Percentiles rank a stretch among this genome's conserved stretches.
phyloP scores from a whole-genome alignment of 176 grass and related monocot genomes.

The Pontederia paniculata region DNA sequence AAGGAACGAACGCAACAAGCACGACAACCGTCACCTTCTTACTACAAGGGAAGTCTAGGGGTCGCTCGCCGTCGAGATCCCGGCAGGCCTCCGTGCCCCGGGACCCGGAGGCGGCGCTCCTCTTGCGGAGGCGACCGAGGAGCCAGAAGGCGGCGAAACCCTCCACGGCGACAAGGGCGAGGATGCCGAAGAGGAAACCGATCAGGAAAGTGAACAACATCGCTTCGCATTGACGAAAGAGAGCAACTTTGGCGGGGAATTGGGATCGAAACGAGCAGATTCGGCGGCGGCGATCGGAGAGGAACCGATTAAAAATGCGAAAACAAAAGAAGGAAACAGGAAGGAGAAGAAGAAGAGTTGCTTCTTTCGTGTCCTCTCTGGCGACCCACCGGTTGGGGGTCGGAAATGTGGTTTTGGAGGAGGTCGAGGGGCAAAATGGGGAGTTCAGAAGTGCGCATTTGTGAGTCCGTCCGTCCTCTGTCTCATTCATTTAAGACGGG shows the following conservation, averaged over 20 bases:
- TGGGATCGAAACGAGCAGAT: background rate
- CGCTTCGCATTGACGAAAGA: slow-evolving; percentile 1
- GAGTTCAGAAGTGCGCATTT: too few species aligned
- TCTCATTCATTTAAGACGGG: too few species aligned
- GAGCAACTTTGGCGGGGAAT: background rate
- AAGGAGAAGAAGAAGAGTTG: too few species aligned
- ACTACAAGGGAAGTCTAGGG: slow-evolving; percentile 24
- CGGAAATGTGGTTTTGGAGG: too few species aligned
- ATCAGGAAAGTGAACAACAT: slow-evolving; percentile 42
- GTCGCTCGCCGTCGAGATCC: slow-evolving; percentile 46
- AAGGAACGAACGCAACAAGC: background rate
- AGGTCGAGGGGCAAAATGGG: too few species aligned
- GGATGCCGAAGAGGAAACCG: slow-evolving; percentile 50
- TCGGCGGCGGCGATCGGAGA: background rate
- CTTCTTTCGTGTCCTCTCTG: too few species aligned
- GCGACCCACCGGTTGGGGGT: too few species aligned
- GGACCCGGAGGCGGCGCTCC: background rate
- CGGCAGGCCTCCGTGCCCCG: background rate
- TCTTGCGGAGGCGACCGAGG: slow-evolving; percentile 35
- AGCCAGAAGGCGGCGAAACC: slow-evolving; percentile 24
- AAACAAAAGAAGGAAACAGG: too few species aligned
- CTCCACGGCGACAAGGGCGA: slow-evolving; percentile 41
- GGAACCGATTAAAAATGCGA: too few species aligned
- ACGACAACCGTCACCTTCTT: slow-evolving; percentile 43
- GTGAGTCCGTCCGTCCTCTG: too few species aligned